Evolutionary conservation across 495 filamentous ascomycete species (phyloP).

Genomic region (Penicillium flavigenum): DNA sequence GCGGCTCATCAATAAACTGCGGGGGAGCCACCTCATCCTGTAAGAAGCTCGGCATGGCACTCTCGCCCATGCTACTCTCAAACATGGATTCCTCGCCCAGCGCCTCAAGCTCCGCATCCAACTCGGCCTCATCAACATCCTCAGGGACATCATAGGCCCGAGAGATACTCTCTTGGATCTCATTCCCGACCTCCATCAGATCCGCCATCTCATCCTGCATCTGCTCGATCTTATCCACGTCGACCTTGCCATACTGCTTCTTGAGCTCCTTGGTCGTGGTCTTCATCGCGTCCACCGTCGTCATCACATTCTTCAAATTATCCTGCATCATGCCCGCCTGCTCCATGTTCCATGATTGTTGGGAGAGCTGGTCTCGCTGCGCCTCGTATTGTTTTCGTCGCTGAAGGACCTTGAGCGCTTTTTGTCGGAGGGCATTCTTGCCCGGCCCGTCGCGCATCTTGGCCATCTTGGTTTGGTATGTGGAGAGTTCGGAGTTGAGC

Average conservation of each 20-base stretch:
- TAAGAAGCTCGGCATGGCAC: conserved; percentile 79
- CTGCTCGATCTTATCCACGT: conserved; percentile 95
- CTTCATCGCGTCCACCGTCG: conserved; percentile 96
- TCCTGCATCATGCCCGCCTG: conserved; percentile 99
- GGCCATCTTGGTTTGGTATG: conserved; percentile 81
- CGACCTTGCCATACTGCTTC: conserved; percentile 96
- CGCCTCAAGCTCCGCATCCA: conserved; percentile 95
- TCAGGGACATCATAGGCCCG: conserved; percentile 94
- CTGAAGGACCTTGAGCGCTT: conserved; percentile 92
- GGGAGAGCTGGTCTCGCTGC: conserved; percentile 91
- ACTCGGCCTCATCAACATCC: conserved; percentile 95
- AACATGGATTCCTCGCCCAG: conserved; percentile 88
- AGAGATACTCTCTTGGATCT: conserved; percentile 95
- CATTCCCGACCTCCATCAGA: conserved; percentile 95
- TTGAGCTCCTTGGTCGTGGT: conserved; percentile 88
- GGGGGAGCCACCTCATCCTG: conserved; percentile 76
- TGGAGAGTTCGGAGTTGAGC: conserved; percentile 84
- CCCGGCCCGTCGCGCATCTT: conserved; percentile 98
- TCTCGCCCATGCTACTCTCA: conserved; percentile 56
- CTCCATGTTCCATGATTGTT: conserved; percentile 99
- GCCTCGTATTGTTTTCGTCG: conserved; percentile 94
- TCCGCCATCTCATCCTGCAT: conserved; percentile 99
- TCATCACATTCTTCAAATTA: conserved; percentile 98
- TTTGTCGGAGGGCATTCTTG: conserved; percentile 88
- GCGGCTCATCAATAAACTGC: conserved; percentile 84